A percentile compares a stretch with the other conserved stretches of the same genome.
Conservation (phyloP, 345 rosid genomes). For the Carallia pectinifolia region DNA sequence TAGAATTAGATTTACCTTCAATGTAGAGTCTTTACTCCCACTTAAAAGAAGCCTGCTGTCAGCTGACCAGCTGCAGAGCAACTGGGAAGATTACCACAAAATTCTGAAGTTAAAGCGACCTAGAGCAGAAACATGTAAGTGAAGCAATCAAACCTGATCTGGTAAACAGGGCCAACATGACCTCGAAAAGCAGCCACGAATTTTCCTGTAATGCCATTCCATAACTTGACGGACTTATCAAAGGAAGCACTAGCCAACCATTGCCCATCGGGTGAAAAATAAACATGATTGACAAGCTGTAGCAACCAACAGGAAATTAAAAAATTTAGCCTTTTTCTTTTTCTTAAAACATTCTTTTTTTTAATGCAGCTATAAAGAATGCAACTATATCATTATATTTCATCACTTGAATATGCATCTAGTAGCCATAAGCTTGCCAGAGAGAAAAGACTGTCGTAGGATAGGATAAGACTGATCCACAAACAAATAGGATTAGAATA, state of each 20-base stretch:
- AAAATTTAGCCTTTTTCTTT: neutral
- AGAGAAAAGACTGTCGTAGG: no score
- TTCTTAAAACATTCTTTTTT: no score
- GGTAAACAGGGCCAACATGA: slow-evolving; percentile 95
- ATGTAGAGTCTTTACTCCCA: slow-evolving; percentile 94
- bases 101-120: neutral
- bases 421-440: no score
- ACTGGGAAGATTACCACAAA: slow-evolving; percentile 10
- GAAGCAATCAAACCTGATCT: slow-evolving; percentile 57
- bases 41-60: slow-evolving; percentile 95
- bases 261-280: slow-evolving; percentile 93
- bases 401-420: no score
- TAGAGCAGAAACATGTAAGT: neutral
- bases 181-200: slow-evolving; percentile 85
- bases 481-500: no score
- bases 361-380: no score
- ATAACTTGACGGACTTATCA: slow-evolving; percentile 84
- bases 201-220: slow-evolving; percentile 87
- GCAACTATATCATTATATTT: no score
- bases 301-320: slow-evolving; percentile 18
- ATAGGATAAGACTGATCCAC: no score
- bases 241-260: slow-evolving; percentile 99
- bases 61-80: slow-evolving; percentile 80
- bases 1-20: slow-evolving; percentile 52
- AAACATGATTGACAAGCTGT: slow-evolving; percentile 94